Evolutionary conservation across 2,329 filamentous ascomycete genomes (phyloP).

Genomic region (Aspergillus piperis): DNA sequence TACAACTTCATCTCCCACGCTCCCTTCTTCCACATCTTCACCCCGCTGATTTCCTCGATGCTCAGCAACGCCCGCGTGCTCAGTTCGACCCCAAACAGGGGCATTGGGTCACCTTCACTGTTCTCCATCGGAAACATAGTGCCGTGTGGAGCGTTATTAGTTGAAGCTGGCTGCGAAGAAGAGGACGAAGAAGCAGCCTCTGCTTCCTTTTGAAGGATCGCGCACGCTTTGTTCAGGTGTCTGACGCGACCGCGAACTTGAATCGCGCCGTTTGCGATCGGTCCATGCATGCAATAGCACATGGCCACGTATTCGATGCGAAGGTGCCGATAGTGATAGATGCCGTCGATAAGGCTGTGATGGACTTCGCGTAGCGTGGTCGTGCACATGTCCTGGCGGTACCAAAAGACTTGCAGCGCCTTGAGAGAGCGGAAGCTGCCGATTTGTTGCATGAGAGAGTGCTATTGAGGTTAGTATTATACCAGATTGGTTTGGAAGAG

Average conservation of each 20-base stretch:
- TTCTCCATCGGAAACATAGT: background rate
- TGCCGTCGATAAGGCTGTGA: constrained; percentile 22
- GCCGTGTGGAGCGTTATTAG: too few species aligned
- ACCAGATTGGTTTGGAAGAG: background rate
- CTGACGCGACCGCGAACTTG: background rate
- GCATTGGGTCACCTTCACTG: background rate
- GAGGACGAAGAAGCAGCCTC: too few species aligned
- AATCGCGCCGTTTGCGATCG: constrained; percentile 6
- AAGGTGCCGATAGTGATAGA: constrained; percentile 20
- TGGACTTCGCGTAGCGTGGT: background rate
- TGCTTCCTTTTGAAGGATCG: too few species aligned
- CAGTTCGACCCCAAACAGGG: background rate
- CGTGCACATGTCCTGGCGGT: constrained; percentile 14
- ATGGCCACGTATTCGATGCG: constrained; percentile 26
- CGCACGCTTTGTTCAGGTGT: background rate
- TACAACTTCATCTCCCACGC: constrained; percentile 24
- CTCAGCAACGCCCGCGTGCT: background rate
- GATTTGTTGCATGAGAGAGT: constrained; percentile 11
- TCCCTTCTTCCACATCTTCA: constrained; percentile 30
- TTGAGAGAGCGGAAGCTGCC: constrained; percentile 21
- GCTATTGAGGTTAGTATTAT: background rate
- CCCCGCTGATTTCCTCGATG: constrained; percentile 17
- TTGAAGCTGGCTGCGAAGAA: background rate
- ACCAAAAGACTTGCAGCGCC: constrained; percentile 27
- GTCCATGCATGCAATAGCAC: constrained; percentile 16